Evolutionary conservation across 345 rosid species (phyloP), one percentile per base, ranked within the genome.

Genomic region (Sisymbrium altissimum): DNA sequence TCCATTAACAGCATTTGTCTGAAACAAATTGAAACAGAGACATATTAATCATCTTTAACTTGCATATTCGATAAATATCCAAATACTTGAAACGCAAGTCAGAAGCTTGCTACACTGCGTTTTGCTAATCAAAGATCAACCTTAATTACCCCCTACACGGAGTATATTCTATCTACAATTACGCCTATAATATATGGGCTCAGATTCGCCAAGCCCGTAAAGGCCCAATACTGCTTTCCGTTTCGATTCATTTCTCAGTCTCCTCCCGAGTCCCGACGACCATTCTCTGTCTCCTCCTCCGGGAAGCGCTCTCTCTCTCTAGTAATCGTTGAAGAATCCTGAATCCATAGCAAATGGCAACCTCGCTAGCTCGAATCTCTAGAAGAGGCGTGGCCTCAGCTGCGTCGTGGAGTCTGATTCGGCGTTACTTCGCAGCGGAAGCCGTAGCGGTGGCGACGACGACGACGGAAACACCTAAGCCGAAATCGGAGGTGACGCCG

Each of bases 341-440:
- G 43, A 60, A 35, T 71, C 77, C 33, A 53, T 19, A n/a, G 59
- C 68, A 80, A 27, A 89, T 89, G 95, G 91, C 88, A 71, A 79
- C 83, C 15, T 74, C 86, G 27, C 50, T 86, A 64, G 85, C 84
- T 68, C 87, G 96, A 71, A 6, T 82, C 27, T 79, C 90, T n/a
- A 79, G 84, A 64, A 83, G 71, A 66, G 81, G 81, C 32, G 64
- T 80, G 10, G n/a, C 44, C 13, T 57, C 72, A 0, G 50, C 52
- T 10, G 12, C 36, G 0, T 64, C 76, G 15, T 32, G 59, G 18
- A 77, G 46, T 44, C 68, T 36, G 65, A 57, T 69, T 61, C 75
- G 49, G 41, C 84, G 87, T 46, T 43, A 58, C 55, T 75, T 84
- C 53, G 67, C 83, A 1, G 58, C 83, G 17, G 83, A 66, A 62